Percentiles rank a stretch among this genome's conserved stretches.
These are phyloP conservation scores for Penicillium diatomitis DNA, from an alignment of 495 filamentous ascomycete genomes.

Conservation along the genomic window DNA sequence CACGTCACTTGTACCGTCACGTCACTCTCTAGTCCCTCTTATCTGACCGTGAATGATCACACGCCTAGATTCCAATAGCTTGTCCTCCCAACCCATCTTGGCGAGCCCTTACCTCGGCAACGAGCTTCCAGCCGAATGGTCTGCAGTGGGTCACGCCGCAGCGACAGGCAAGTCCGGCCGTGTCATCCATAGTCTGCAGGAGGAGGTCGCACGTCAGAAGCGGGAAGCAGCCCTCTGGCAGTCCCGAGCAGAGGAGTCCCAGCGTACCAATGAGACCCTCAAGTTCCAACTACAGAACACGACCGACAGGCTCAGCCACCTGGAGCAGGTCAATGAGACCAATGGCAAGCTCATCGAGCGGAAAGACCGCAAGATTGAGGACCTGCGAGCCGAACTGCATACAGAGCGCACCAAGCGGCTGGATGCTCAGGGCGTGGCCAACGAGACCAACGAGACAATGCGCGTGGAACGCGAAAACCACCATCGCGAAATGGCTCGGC, in stretches of 20 bases:
- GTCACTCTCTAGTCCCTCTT: no score
- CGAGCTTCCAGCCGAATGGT: conserved; percentile 50
- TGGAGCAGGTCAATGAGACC: conserved; percentile 60
- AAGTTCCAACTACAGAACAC: conserved; percentile 64
- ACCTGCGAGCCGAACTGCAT: conserved; percentile 57
- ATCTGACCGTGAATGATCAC: not conserved
- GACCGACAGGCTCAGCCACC: conserved; percentile 49
- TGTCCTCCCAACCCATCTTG: conserved; percentile 9
- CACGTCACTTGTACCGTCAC: no score
- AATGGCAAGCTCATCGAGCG: conserved; percentile 63
- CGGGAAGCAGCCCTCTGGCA: conserved; percentile 71
- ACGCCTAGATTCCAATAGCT: conserved; percentile 15
- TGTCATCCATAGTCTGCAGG: conserved; percentile 82
- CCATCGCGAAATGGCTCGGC: conserved; percentile 53
- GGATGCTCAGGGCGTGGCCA: conserved; percentile 54
- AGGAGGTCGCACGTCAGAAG: conserved; percentile 76
- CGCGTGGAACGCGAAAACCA: conserved; percentile 45
- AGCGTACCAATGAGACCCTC: conserved; percentile 60
- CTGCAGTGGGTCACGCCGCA: conserved; percentile 63
- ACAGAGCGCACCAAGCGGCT: conserved; percentile 54
- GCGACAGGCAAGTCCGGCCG: conserved; percentile 83
- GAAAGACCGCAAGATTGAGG: conserved; percentile 74
- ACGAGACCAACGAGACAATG: conserved; percentile 52
- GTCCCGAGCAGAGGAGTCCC: conserved; percentile 62
- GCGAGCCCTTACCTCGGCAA: conserved; percentile 14